Conservation (phyloP, 2,329 filamentous ascomycete species). For the Botrytis porri region DNA sequence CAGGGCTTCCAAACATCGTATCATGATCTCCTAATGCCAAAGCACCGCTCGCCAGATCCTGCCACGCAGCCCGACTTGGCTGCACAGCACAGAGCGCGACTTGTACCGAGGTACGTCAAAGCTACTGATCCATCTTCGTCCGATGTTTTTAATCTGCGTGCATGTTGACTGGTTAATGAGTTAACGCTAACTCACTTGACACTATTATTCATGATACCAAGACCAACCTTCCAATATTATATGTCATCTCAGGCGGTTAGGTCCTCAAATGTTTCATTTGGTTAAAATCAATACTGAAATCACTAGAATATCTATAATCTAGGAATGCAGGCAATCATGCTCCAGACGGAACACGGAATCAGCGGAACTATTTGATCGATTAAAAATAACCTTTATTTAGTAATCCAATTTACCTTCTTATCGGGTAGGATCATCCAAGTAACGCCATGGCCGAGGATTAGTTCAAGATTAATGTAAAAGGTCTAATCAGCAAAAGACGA, state of each 20-base stretch:
- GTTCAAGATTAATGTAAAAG: background rate
- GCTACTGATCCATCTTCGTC: background rate
- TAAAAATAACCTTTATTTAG: background rate
- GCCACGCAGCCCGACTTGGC: constrained; percentile 4
- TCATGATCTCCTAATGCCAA: background rate
- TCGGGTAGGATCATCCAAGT: constrained; percentile 2
- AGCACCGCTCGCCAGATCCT: constrained; percentile 4
- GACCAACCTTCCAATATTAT: background rate
- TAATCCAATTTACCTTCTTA: constrained; percentile 4
- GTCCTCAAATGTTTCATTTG: background rate
- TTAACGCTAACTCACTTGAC: constrained; percentile 2
- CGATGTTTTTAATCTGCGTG: background rate
- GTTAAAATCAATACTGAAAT: background rate
- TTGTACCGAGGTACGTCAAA: constrained; percentile 10
- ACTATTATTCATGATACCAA: background rate
- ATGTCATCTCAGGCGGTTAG: background rate
- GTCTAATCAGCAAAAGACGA: constrained; percentile 2
- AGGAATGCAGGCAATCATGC: background rate
- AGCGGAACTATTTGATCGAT: background rate
- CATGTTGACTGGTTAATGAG: background rate
- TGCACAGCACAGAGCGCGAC: constrained; percentile 7
- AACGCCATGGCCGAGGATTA: background rate
- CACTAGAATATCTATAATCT: background rate
- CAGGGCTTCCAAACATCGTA: constrained; percentile 7
- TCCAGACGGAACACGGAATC: background rate